Percentiles rank a stretch among this genome's conserved stretches.
phyloP scores from a whole-genome alignment of 306 rosid species.

The Acacia confusa region DNA sequence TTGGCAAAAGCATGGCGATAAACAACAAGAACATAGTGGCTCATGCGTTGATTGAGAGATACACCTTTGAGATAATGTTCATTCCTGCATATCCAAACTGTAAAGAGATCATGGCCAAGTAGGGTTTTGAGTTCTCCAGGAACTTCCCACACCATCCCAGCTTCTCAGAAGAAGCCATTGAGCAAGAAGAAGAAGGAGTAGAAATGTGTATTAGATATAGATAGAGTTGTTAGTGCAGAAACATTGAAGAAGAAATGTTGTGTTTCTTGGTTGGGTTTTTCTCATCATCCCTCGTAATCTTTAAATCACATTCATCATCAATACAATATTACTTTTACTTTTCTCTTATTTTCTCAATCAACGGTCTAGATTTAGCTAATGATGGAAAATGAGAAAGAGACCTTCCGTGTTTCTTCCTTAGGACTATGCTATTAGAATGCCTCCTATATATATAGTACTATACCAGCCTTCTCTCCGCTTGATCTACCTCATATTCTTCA shows the following conservation, averaged over 20 bases:
- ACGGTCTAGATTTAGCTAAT: too few species aligned
- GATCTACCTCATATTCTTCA: slow-evolving; percentile 26
- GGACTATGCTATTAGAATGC: slow-evolving; percentile 11
- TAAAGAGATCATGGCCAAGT: slow-evolving; percentile 81
- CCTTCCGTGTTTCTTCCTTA: slow-evolving; percentile 40
- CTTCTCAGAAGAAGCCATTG: slow-evolving; percentile 48
- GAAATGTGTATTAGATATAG: not conserved
- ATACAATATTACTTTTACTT: too few species aligned
- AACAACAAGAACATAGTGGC: slow-evolving; percentile 91
- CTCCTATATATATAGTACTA: slow-evolving; percentile 26
- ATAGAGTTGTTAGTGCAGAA: not conserved
- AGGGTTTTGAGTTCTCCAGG: slow-evolving; percentile 66
- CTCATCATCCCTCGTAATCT: too few species aligned
- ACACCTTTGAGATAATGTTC: slow-evolving; percentile 82
- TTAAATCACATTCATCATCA: too few species aligned
- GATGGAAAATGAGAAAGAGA: too few species aligned
- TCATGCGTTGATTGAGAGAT: slow-evolving; percentile 93
- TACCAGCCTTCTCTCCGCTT: slow-evolving; percentile 14
- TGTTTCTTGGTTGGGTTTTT: too few species aligned
- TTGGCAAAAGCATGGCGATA: slow-evolving; percentile 92
- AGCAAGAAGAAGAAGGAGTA: not conserved
- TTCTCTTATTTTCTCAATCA: too few species aligned
- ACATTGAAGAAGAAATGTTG: slow-evolving; percentile 26
- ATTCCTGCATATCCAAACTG: slow-evolving; percentile 95
- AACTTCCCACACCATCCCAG: slow-evolving; percentile 40